phyloP scores from a whole-genome alignment of 2,329 filamentous ascomycete genomes.

The Mycogone perniciosa region DNA sequence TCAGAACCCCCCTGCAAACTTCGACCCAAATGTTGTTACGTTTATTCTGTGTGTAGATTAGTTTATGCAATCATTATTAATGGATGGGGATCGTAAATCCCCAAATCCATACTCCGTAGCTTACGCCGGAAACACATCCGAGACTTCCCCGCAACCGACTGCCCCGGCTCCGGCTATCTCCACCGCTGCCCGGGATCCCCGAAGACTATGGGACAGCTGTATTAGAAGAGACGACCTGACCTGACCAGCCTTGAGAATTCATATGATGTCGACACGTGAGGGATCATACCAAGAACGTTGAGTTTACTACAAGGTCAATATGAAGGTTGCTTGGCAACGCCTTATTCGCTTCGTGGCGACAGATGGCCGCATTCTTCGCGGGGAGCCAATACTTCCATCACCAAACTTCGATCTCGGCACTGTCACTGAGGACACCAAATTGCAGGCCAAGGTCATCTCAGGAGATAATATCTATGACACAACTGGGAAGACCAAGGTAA shows the following conservation, averaged over 20 bases:
- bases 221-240: too few species aligned
- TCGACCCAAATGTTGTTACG: too few species aligned
- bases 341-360: constrained; percentile 49
- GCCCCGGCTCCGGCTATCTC: neutral
- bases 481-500: constrained; percentile 40
- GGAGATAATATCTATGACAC: constrained; percentile 45
- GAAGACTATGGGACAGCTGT: too few species aligned
- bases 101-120: too few species aligned
- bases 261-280: too few species aligned
- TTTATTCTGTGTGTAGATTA: too few species aligned
- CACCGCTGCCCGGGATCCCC: neutral
- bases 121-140: neutral
- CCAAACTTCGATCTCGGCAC: constrained; percentile 38
- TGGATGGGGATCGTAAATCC: neutral
- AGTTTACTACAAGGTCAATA: constrained; percentile 9
- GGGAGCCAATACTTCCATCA: constrained; percentile 44
- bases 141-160: constrained; percentile 1
- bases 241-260: too few species aligned
- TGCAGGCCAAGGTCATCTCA: constrained; percentile 46
- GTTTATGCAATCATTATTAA: too few species aligned
- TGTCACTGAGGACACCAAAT: constrained; percentile 37
- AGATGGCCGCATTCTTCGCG: constrained; percentile 43
- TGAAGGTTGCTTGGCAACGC: constrained; percentile 39
- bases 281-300: neutral
- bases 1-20: too few species aligned